Conservation (phyloP, 176 grass and related monocot genomes). For the Carex myosuroides region DNA sequence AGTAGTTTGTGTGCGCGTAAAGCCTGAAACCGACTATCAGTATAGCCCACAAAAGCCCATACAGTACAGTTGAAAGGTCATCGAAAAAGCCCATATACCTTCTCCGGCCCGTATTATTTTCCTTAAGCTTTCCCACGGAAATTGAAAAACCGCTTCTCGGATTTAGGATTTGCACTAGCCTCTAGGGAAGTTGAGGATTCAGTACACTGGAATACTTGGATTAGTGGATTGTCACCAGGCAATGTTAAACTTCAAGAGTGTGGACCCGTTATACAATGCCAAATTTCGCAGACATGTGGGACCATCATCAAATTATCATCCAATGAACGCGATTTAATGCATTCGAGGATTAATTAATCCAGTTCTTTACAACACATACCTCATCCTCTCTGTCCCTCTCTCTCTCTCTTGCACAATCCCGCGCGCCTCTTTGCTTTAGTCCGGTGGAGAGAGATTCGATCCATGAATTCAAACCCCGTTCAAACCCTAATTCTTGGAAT, state of each 20-base stretch:
- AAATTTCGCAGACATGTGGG: background rate
- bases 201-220: background rate
- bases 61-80: no score
- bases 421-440: background rate
- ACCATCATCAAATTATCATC: background rate
- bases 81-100: background rate
- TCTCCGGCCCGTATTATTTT: background rate
- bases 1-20: no score
- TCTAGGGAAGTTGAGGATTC: background rate
- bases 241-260: background rate
- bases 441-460: slow-evolving; percentile 24
- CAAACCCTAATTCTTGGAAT: slow-evolving; percentile 24
- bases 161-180: background rate
- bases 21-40: no score
- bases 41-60: no score
- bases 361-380: slow-evolving; percentile 11
- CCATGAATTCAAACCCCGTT: slow-evolving; percentile 18
- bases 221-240: background rate
- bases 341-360: background rate
- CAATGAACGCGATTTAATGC: background rate
- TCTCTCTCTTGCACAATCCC: slow-evolving; percentile 2
- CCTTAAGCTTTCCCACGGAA: background rate
- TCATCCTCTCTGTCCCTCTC: background rate
- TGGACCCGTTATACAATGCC: background rate
- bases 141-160: slow-evolving; percentile 2